Evolutionary conservation across 2,329 filamentous ascomycete genomes (phyloP), one percentile per base, ranked within the genome.

Genomic region (Paracoccidioides lutzii): DNA sequence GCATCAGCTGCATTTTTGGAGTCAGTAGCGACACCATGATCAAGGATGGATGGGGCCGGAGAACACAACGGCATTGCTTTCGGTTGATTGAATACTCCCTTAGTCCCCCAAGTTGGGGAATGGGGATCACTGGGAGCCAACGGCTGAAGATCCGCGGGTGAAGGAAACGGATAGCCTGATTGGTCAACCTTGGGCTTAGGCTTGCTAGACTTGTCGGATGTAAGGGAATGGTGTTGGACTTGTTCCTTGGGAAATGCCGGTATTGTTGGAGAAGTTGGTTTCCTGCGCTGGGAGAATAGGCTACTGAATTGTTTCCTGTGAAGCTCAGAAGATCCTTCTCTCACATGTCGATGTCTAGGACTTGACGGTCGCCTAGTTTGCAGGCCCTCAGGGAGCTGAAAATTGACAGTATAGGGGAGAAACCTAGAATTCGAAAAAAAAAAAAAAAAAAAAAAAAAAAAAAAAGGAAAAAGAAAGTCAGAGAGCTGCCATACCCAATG

Each of bases 381-480:
- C 5, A 28, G 15, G 38, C 55, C 55, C 30, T 62, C 55, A 6
- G 60, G 59, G 56, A 87, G 77, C 63, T 84, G 84, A 70, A 97
- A 97, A 70, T 95, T 84, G 65, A 95, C 78, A 43, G 91, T 97
- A 70, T 95, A 90, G 38, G 91, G 91, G 40, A 96, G 81, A 68
- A 95, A 95, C 56, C 90, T 95, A 66, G n/a, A 74, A 22, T 22
- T 76, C 58, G 73, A 76, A 58, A 79, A 70, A 59, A 79, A n/a
- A 78, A 61, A 78, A 72, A 10, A 75, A 78, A 59, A 51, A 72
- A 71, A 63, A 49, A 22, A n/a, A 76, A 58, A 79, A 70, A 59
- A 79, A 78, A 61, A 78, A 72, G 10, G 75, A 78, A 59, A 51
- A 72, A 71, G 63, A 49, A 22, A 51, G 44, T 54, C 15, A 43